Conservation (phyloP, 306 rosid genomes). For the Echinosophora koreensis region DNA sequence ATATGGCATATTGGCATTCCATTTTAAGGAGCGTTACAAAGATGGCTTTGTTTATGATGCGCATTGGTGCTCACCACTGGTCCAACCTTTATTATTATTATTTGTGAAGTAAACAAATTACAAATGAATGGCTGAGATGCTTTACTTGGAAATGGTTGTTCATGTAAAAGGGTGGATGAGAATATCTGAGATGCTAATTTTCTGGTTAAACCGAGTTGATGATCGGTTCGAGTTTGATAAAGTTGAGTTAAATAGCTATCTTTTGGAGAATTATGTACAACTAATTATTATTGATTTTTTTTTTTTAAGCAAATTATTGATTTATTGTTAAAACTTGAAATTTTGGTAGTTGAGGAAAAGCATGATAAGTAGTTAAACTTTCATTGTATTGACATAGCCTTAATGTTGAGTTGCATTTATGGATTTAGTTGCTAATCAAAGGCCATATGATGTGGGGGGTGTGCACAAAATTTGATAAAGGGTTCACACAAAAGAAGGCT, state of each 20-base stretch:
- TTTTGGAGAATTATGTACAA: background rate
- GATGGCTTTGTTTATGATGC: too few relatives aligned
- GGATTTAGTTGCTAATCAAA: constrained; percentile 50
- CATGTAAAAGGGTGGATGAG: too few relatives aligned
- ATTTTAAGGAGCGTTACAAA: constrained; percentile 16
- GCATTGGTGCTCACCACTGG: too few relatives aligned
- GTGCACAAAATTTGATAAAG: constrained; percentile 93
- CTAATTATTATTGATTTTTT: background rate
- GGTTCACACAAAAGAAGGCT: constrained; percentile 58
- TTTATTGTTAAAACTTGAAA: constrained; percentile 9
- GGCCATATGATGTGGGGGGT: constrained; percentile 55
- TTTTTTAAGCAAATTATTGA: too few relatives aligned
- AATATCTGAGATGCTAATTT: too few relatives aligned
- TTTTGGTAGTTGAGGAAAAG: constrained; percentile 30
- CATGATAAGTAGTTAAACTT: background rate
- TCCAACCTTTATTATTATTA: too few relatives aligned
- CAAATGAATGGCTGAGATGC: too few relatives aligned
- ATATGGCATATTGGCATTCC: background rate
- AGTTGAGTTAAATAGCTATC: background rate
- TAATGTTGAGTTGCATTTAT: constrained; percentile 44
- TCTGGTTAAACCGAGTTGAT: too few relatives aligned
- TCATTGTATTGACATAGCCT: background rate
- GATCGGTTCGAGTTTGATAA: too few relatives aligned
- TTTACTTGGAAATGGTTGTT: too few relatives aligned
- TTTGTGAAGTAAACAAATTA: too few relatives aligned